Conservation (phyloP, 306 rosid species). For the Boehmeria nivea region DNA sequence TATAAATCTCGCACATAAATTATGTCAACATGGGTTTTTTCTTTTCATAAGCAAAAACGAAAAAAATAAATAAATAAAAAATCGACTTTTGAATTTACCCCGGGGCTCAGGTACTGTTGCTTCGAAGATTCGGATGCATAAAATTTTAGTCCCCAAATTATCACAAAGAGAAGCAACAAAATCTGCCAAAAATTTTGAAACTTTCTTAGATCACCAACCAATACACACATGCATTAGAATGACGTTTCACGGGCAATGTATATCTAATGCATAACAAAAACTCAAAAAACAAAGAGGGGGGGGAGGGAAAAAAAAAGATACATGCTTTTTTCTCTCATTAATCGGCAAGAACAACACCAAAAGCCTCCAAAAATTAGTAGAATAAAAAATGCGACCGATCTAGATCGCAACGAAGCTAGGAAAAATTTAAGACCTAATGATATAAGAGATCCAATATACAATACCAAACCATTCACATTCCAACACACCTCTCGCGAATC, state of each 20-base stretch:
- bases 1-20: too few relatives aligned
- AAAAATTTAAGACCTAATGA: not conserved
- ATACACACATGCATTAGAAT: not conserved
- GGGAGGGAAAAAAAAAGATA: not conserved
- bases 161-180: constrained; percentile 4
- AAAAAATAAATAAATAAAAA: too few relatives aligned
- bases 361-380: not conserved
- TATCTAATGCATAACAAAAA: not conserved
- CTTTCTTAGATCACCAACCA: not conserved
- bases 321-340: not conserved
- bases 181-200: constrained; percentile 14
- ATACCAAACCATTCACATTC: too few relatives aligned
- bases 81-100: not conserved
- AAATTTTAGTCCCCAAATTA: not conserved
- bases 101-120: constrained; percentile 1
- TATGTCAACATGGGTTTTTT: not conserved
- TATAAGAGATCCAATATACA: too few relatives aligned
- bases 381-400: not conserved
- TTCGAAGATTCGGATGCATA: not conserved
- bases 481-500: too few relatives aligned
- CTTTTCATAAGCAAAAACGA: too few relatives aligned
- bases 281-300: not conserved
- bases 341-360: not conserved
- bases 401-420: not conserved
- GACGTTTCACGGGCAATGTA: not conserved